Percentiles rank a stretch among this genome's conserved stretches.
Conservation (phyloP, 495 filamentous ascomycete species). For the Cairneyella variabilis region DNA sequence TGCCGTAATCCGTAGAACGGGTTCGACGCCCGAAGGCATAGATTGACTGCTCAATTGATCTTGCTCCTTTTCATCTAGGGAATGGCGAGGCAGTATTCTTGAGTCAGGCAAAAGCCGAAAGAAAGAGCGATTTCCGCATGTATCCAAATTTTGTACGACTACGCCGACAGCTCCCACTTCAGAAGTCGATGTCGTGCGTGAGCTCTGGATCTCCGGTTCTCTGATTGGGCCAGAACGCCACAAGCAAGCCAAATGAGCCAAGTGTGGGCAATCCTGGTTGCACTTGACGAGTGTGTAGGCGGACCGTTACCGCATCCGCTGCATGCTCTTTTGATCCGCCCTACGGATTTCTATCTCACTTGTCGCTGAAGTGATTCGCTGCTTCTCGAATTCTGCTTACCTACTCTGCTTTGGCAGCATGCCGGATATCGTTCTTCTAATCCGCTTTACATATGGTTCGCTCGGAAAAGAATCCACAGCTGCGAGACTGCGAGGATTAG, state of each 20-base stretch:
- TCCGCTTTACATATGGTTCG: slow-evolving; percentile 10
- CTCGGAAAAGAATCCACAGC: slow-evolving; percentile 12
- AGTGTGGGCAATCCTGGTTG: slow-evolving; percentile 14
- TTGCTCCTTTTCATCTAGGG: too few relatives aligned
- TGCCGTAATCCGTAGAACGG: too few relatives aligned
- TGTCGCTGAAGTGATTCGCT: background rate
- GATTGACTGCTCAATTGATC: too few relatives aligned
- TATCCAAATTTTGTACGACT: background rate
- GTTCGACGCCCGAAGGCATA: too few relatives aligned
- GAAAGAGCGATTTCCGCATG: background rate
- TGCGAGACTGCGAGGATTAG: slow-evolving; percentile 10
- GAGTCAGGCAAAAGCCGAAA: too few relatives aligned
- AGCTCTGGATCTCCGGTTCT: background rate
- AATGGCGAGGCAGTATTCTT: too few relatives aligned
- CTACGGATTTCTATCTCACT: slow-evolving; percentile 17
- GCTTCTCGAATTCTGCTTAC: background rate
- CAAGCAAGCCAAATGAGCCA: slow-evolving; percentile 13
- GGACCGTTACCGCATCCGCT: slow-evolving; percentile 26
- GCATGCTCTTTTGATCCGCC: slow-evolving; percentile 20
- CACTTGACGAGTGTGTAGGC: slow-evolving; percentile 18
- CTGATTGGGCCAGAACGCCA: slow-evolving; percentile 17
- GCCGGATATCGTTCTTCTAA: slow-evolving; percentile 5
- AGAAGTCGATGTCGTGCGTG: slow-evolving; percentile 27
- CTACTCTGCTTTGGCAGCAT: too few relatives aligned
- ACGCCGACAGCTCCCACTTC: too few relatives aligned